A percentile compares a stretch with the other conserved stretches of the same genome.
Conservation (phyloP, 495 filamentous ascomycete species). For the Aspergillus cristatus region DNA sequence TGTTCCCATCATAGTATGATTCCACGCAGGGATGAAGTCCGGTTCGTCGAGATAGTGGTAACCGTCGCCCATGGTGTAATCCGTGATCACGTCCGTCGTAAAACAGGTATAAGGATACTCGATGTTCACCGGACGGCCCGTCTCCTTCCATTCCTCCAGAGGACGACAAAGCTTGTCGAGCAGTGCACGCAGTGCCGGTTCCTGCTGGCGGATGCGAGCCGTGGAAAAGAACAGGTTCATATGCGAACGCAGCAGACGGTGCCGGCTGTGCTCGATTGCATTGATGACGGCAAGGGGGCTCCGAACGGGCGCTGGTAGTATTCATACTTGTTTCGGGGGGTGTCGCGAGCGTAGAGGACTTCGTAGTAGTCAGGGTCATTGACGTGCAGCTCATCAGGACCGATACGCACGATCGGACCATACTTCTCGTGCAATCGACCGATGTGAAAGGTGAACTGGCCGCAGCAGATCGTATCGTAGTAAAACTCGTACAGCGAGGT, state of each 20-base stretch:
- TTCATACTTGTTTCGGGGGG: slow-evolving; percentile 16
- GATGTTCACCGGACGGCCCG: slow-evolving; percentile 19
- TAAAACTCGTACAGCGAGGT: slow-evolving; percentile 25
- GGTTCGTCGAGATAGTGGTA: slow-evolving; percentile 27
- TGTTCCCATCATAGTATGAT: slow-evolving; percentile 15
- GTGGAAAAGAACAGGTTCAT: slow-evolving; percentile 26
- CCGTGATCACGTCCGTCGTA: slow-evolving; percentile 33
- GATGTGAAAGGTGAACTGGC: slow-evolving; percentile 19
- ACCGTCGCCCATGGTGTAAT: slow-evolving; percentile 25
- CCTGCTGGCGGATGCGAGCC: slow-evolving; percentile 17
- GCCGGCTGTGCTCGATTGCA: slow-evolving; percentile 15
- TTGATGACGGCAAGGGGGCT: slow-evolving; percentile 6
- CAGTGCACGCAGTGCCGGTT: slow-evolving; percentile 19
- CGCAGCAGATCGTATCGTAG: slow-evolving; percentile 14
- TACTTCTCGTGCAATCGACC: slow-evolving; percentile 26
- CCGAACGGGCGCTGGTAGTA: slow-evolving; percentile 14
- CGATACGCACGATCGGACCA: slow-evolving; percentile 29
- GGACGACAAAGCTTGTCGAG: slow-evolving; percentile 25
- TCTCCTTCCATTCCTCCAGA: slow-evolving; percentile 20
- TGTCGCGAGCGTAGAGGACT: slow-evolving; percentile 10
- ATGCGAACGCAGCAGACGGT: slow-evolving; percentile 17
- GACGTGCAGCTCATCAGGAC: slow-evolving; percentile 15
- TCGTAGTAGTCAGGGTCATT: slow-evolving; percentile 20
- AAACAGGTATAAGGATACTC: slow-evolving; percentile 27
- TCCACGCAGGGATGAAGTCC: slow-evolving; percentile 23